These are phyloP conservation scores for Fusarium phyllophilum DNA, from an alignment of 2,329 filamentous ascomycete genomes.

Conservation along the genomic window DNA sequence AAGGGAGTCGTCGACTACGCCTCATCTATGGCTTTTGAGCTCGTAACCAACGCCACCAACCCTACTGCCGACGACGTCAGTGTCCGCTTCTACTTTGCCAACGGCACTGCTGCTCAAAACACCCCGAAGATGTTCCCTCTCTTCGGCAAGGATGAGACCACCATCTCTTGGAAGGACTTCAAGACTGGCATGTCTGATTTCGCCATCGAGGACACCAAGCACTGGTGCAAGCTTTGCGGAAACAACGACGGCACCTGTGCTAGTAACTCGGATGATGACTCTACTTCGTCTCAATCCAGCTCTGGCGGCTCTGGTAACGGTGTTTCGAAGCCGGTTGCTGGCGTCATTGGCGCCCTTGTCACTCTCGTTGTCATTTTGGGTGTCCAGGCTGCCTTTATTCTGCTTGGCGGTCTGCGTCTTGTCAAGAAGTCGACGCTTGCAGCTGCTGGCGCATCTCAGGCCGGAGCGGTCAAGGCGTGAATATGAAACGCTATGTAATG, in stretches of 20 bases:
- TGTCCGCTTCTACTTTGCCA: slow-evolving; percentile 70
- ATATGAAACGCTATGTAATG: background rate
- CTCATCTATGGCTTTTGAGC: slow-evolving; percentile 82
- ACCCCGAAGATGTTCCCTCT: slow-evolving; percentile 65
- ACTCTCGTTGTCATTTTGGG: slow-evolving; percentile 62
- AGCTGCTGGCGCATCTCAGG: slow-evolving; percentile 10
- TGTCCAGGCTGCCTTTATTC: slow-evolving; percentile 56
- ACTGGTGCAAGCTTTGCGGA: slow-evolving; percentile 82
- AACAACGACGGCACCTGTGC: slow-evolving; percentile 76
- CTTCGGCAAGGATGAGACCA: slow-evolving; percentile 65
- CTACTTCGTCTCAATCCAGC: slow-evolving; percentile 32
- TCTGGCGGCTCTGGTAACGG: slow-evolving; percentile 48
- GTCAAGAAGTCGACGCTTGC: slow-evolving; percentile 58
- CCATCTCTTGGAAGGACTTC: slow-evolving; percentile 77
- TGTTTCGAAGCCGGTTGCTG: slow-evolving; percentile 77
- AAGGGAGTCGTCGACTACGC: slow-evolving; percentile 85
- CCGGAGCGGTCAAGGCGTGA: slow-evolving; percentile 38
- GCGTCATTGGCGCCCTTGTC: slow-evolving; percentile 81
- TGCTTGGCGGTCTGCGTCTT: slow-evolving; percentile 57
- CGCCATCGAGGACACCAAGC: slow-evolving; percentile 68
- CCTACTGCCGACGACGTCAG: slow-evolving; percentile 60
- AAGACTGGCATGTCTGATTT: slow-evolving; percentile 70
- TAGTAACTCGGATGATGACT: slow-evolving; percentile 32
- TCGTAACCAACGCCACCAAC: slow-evolving; percentile 64
- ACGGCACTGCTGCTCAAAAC: slow-evolving; percentile 64